These are phyloP conservation scores for Penicillium sumatraense DNA, from an alignment of 2,329 filamentous ascomycete genomes.

Conservation along the genomic window DNA sequence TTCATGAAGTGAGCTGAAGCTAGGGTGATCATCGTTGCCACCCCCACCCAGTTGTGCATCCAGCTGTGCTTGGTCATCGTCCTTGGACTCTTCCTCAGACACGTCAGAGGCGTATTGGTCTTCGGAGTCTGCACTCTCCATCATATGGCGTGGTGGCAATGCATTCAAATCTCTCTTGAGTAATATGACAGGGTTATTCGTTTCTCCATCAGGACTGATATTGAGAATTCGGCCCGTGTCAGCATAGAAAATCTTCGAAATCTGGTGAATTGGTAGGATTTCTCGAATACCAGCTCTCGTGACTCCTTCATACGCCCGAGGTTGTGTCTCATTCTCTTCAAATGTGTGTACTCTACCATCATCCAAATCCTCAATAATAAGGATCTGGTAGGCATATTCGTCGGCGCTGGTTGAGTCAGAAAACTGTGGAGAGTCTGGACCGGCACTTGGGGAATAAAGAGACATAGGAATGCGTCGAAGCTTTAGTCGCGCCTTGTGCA, in stretches of 20 bases:
- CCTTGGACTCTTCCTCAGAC: constrained; percentile 41
- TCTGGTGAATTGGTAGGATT: constrained; percentile 70
- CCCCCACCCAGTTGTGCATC: constrained; percentile 42
- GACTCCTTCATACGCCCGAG: constrained; percentile 65
- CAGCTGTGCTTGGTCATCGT: constrained; percentile 46
- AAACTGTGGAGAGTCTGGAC: constrained; percentile 29
- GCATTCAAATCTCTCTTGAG: constrained; percentile 73
- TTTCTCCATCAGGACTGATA: constrained; percentile 70
- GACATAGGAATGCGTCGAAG: constrained; percentile 72
- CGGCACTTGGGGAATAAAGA: constrained; percentile 37
- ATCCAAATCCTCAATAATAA: constrained; percentile 81
- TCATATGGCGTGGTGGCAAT: constrained; percentile 63
- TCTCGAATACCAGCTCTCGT: constrained; percentile 67
- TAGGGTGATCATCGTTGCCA: constrained; percentile 5
- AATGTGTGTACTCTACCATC: constrained; percentile 71
- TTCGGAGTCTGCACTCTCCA: constrained; percentile 52
- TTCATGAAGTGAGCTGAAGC: constrained; percentile 32
- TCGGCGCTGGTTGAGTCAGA: constrained; percentile 51
- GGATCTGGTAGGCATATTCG: constrained; percentile 79
- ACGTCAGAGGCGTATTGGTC: constrained; percentile 33
- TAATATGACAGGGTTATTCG: constrained; percentile 74
- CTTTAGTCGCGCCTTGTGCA: constrained; percentile 88
- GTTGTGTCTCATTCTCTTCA: constrained; percentile 63
- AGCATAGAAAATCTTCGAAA: constrained; percentile 92
- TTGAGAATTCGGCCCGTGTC: constrained; percentile 89